Conservation (phyloP, 495 filamentous ascomycete genomes). For the Jackrogersella minutella region DNA sequence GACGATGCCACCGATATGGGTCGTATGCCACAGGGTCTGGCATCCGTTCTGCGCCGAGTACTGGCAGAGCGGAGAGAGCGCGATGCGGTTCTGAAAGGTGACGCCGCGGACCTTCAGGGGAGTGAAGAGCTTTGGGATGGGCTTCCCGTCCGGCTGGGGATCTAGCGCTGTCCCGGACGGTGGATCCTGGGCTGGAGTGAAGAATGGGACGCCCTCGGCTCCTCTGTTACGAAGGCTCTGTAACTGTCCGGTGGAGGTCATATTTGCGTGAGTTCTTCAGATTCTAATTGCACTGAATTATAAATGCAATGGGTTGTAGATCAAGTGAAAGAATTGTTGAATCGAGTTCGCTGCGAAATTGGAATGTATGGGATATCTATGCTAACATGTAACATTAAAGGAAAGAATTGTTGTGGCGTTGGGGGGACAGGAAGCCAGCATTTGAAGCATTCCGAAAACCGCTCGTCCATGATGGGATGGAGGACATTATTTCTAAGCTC, state of each 20-base stretch:
- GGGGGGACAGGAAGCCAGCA: too few relatives aligned
- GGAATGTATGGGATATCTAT: too few relatives aligned
- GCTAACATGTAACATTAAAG: too few relatives aligned
- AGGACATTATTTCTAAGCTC: too few relatives aligned
- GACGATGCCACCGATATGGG: constrained; percentile 63
- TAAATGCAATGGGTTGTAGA: too few relatives aligned
- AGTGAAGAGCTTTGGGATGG: constrained; percentile 73
- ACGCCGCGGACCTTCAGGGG: constrained; percentile 67
- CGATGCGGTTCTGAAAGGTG: constrained; percentile 69
- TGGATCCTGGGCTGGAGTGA: constrained; percentile 70
- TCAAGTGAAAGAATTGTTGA: background rate
- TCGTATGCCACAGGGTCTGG: constrained; percentile 69
- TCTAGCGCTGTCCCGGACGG: constrained; percentile 71
- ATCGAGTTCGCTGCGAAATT: background rate
- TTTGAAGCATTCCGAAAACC: too few relatives aligned
- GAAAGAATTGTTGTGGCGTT: too few relatives aligned
- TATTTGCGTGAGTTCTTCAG: background rate
- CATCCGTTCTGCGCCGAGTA: constrained; percentile 72
- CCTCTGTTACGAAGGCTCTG: constrained; percentile 48
- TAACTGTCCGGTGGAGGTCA: background rate
- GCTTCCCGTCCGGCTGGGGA: constrained; percentile 63
- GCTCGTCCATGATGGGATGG: too few relatives aligned
- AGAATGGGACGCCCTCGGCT: constrained; percentile 68
- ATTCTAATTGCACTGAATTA: background rate
- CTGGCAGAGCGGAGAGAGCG: constrained; percentile 71